A percentile compares a stretch with the other conserved stretches of the same genome.
Conservation (phyloP, 345 rosid species). For the Barbarea vulgaris region DNA sequence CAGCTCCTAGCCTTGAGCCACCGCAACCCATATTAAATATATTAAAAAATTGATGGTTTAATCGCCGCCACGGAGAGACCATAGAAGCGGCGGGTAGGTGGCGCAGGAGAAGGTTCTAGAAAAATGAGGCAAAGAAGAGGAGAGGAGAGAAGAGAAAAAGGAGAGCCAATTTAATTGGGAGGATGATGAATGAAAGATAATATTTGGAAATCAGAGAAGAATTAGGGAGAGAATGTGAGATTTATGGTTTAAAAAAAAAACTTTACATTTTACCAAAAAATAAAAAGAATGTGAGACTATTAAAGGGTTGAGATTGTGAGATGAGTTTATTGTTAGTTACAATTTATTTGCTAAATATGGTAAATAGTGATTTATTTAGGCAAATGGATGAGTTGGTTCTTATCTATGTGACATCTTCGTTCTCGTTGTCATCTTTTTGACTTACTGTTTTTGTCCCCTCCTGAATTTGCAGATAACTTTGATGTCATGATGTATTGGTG, state of each 20-base stretch:
- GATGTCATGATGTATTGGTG: neutral
- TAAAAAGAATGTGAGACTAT: constrained; percentile 12
- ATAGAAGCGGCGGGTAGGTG: constrained; percentile 20
- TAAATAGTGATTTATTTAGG: constrained; percentile 23
- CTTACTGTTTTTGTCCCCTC: constrained; percentile 11
- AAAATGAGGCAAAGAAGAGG: neutral
- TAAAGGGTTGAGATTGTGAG: constrained; percentile 36
- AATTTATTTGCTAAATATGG: constrained; percentile 31
- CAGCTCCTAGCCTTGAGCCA: constrained; percentile 37
- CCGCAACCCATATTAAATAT: constrained; percentile 37
- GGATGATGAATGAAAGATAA: constrained; percentile 17
- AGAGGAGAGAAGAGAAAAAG: neutral
- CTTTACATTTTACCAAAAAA: neutral
- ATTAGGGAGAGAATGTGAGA: constrained; percentile 10
- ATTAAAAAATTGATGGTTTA: constrained; percentile 14
- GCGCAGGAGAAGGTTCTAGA: constrained; percentile 6
- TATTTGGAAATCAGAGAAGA: constrained; percentile 17
- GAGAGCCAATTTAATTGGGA: constrained; percentile 8
- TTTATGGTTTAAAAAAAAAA: neutral
- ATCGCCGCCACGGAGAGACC: constrained; percentile 23
- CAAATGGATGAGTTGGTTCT: constrained; percentile 35
- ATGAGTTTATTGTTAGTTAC: constrained; percentile 28
- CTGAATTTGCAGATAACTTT: constrained; percentile 11
- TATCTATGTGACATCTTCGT: constrained; percentile 23
- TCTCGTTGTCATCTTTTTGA: constrained; percentile 30